Conservation (phyloP, 495 filamentous ascomycete genomes). For the Usnea hakonensis region DNA sequence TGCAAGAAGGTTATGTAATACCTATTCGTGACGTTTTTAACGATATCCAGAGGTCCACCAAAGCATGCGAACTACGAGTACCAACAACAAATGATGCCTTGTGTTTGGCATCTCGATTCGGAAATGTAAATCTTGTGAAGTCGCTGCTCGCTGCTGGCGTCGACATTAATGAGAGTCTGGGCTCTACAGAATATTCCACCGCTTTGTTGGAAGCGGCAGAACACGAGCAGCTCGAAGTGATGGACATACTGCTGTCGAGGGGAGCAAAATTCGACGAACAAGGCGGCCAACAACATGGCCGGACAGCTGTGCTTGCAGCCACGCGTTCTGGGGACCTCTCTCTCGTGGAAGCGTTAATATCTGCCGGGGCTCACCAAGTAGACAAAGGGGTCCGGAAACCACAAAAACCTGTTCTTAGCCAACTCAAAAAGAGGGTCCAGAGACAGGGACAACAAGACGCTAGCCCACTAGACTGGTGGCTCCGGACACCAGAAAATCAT, state of each 20-base stretch:
- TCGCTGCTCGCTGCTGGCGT: not conserved
- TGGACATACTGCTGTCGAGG: not conserved
- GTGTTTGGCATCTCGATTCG: not conserved
- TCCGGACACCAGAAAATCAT: not conserved
- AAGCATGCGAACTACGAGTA: not conserved
- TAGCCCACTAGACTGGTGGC: not conserved
- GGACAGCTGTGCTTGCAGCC: not conserved
- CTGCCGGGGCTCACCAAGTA: not conserved
- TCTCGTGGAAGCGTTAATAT: not conserved
- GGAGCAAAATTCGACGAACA: not conserved
- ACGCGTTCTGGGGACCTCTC: not conserved
- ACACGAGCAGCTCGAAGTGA: not conserved
- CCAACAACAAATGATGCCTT: not conserved
- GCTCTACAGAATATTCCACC: not conserved
- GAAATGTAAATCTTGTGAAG: not conserved
- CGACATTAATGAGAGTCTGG: not conserved
- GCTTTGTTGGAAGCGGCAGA: not conserved
- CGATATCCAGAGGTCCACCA: not conserved
- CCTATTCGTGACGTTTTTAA: not conserved
- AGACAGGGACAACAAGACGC: not conserved
- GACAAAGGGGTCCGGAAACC: not conserved
- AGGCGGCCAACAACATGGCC: not conserved
- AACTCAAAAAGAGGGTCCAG: not conserved
- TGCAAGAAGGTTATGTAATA: conserved; percentile 5
- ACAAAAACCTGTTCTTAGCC: no score